A percentile compares a stretch with the other conserved stretches of the same genome.
These are phyloP conservation scores for Fusarium phyllophilum DNA, from an alignment of 2,329 filamentous ascomycete species.

Conservation along the genomic window DNA sequence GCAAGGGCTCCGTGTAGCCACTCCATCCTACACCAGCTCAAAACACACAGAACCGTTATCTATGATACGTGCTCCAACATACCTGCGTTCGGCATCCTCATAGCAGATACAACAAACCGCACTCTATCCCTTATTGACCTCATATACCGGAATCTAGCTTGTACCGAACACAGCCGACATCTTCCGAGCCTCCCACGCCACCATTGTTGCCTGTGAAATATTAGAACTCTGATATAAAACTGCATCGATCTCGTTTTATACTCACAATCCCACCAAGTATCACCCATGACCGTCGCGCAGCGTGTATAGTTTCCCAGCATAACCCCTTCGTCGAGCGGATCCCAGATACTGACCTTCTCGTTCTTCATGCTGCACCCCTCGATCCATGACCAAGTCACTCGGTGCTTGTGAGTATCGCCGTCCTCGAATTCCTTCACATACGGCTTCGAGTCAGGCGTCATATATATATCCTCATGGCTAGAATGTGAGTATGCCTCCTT, in stretches of 20 bases:
- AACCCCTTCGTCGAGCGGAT: neutral
- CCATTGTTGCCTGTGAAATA: neutral
- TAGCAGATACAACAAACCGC: neutral
- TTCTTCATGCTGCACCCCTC: neutral
- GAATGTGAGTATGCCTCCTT: neutral
- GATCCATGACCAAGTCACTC: neutral
- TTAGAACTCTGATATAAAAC: neutral
- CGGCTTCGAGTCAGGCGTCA: neutral
- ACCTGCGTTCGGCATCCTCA: neutral
- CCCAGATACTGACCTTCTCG: fast-evolving
- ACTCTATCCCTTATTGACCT: too few species aligned
- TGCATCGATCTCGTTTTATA: neutral
- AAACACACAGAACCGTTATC: neutral
- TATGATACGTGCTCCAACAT: neutral
- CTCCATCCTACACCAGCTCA: too few species aligned
- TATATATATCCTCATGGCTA: fast-evolving
- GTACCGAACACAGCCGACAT: neutral
- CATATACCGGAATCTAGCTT: neutral
- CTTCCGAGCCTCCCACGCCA: neutral
- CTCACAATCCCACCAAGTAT: neutral
- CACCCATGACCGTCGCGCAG: neutral
- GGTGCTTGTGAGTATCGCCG: neutral
- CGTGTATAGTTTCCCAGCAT: neutral
- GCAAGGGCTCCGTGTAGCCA: too few species aligned
- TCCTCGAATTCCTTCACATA: neutral